Evolutionary conservation across 1,139 yeast genomes (phyloP).

Genomic region (Candida dubliniensis): DNA sequence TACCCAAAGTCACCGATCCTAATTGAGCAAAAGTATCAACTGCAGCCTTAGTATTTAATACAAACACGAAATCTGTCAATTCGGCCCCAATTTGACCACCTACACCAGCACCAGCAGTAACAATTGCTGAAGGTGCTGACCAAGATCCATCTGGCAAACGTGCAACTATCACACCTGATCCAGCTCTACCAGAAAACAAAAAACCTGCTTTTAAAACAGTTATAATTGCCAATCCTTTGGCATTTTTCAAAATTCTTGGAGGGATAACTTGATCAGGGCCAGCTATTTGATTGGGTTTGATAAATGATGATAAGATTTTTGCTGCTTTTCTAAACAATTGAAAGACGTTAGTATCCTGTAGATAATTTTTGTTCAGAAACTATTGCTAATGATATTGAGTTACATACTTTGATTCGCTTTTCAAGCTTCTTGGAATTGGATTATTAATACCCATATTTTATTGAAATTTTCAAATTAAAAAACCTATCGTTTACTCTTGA

Average conservation of each 20-base stretch:
- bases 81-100: constrained; percentile 98
- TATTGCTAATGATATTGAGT: too few relatives aligned
- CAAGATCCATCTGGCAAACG: constrained; percentile 91
- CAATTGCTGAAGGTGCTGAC: constrained; percentile 98
- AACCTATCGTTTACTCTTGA: background rate
- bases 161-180: constrained; percentile 94
- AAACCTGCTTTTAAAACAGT: constrained; percentile 97
- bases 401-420: constrained; percentile 81
- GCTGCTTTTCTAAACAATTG: constrained; percentile 76
- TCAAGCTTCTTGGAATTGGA: constrained; percentile 90
- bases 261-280: constrained; percentile 93
- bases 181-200: constrained; percentile 94
- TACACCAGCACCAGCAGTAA: constrained; percentile 97
- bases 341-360: constrained; percentile 7
- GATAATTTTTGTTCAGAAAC: background rate
- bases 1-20: constrained; percentile 94
- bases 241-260: constrained; percentile 81
- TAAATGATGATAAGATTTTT: constrained; percentile 80
- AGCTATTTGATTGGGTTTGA: constrained; percentile 92
- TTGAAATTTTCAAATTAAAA: background rate
- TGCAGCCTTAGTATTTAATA: constrained; percentile 81
- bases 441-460: constrained; percentile 67
- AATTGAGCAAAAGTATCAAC: constrained; percentile 92
- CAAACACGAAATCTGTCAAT: constrained; percentile 93
- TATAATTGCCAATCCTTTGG: constrained; percentile 87